Evolutionary conservation across 139 green algal species (phyloP).

Genomic region (Eudorina sp.): DNA sequence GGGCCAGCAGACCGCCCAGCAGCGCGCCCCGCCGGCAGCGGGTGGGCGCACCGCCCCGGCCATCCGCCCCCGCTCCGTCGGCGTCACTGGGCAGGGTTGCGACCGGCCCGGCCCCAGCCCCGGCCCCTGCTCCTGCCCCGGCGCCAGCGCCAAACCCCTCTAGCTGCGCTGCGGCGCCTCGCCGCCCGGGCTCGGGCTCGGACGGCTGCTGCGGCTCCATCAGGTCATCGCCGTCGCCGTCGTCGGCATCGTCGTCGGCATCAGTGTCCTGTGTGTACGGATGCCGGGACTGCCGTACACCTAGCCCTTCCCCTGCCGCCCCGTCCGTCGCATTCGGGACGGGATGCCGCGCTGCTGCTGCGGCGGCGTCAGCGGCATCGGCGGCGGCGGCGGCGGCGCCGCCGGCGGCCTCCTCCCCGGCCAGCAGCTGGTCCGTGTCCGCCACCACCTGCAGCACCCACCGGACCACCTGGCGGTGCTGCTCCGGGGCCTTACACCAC

Average conservation of each 20-base stretch:
- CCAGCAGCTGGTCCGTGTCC: constrained; percentile 3
- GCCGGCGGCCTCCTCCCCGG: background rate
- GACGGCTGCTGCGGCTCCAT: background rate
- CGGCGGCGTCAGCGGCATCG: background rate
- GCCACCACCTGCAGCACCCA: constrained; percentile 29
- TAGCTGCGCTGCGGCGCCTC: background rate
- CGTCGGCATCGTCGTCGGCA: no score
- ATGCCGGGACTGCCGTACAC: no score
- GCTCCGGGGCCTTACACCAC: constrained; percentile 20
- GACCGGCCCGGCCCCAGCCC: background rate
- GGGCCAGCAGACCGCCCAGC: constrained; percentile 20
- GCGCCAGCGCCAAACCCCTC: background rate
- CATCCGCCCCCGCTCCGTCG: no score
- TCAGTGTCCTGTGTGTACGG: no score
- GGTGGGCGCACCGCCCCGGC: background rate
- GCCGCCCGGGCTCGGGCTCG: background rate
- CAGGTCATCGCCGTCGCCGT: background rate
- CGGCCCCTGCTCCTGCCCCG: background rate
- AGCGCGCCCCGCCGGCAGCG: background rate
- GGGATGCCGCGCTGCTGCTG: background rate
- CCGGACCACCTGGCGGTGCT: constrained; percentile 20
- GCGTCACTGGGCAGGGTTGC: no score
- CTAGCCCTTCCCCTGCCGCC: no score
- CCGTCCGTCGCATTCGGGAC: no score
- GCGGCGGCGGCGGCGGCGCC: background rate